These are phyloP conservation scores for Lipomyces japonicus DNA, from an alignment of 805 yeast species.

Conservation along the genomic window DNA sequence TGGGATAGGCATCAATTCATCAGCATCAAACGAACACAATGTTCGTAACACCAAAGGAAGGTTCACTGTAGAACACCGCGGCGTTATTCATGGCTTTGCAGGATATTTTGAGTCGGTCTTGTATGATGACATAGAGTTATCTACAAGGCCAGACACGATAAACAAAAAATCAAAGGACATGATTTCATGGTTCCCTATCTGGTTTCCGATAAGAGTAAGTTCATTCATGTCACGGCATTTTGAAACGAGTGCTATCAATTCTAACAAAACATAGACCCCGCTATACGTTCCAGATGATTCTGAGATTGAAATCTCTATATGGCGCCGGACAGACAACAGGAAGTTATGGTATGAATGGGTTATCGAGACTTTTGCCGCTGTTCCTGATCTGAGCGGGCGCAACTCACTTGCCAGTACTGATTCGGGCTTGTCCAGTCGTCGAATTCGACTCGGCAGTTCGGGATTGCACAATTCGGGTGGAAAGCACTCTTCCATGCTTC, in stretches of 20 bases:
- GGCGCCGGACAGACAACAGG: constrained; percentile 44
- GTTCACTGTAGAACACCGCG: constrained; percentile 45
- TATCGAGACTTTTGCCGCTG: constrained; percentile 46
- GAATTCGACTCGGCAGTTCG: constrained; percentile 32
- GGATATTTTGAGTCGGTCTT: constrained; percentile 73
- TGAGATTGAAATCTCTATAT: constrained; percentile 51
- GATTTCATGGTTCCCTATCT: constrained; percentile 66
- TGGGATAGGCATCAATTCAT: not conserved
- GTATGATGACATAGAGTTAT: constrained; percentile 55
- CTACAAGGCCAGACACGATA: constrained; percentile 46
- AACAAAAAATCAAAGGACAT: constrained; percentile 42
- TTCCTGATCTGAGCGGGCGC: constrained; percentile 25
- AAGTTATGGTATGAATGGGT: constrained; percentile 70
- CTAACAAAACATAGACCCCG: constrained; percentile 12
- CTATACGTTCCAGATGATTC: constrained; percentile 49
- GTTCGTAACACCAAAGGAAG: constrained; percentile 36
- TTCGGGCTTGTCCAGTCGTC: constrained; percentile 18
- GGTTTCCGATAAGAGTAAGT: constrained; percentile 50
- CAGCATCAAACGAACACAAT: constrained; percentile 24
- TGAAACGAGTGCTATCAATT: not conserved
- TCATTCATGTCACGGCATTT: not conserved
- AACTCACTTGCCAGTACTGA: constrained; percentile 14
- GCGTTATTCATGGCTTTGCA: constrained; percentile 65
- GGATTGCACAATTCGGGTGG: constrained; percentile 36
- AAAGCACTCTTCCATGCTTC: constrained; percentile 28